Conservation (phyloP, 2,329 filamentous ascomycete genomes). For the Epichloe scottii region DNA sequence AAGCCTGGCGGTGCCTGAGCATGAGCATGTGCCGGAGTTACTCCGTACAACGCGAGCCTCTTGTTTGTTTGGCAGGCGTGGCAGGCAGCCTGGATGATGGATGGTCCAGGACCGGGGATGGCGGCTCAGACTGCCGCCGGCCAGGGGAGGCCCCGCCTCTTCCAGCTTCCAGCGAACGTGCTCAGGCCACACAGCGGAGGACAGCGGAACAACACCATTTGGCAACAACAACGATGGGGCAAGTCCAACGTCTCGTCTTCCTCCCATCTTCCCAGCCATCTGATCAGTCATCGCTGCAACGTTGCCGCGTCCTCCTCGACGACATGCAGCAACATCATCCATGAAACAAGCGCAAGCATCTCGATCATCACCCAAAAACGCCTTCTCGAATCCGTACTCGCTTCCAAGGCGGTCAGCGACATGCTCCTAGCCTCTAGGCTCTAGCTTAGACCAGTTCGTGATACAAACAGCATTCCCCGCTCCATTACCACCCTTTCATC, state of each 20-base stretch:
- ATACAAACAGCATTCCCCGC: not conserved
- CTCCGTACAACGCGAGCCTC: no score
- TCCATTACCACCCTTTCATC: not conserved
- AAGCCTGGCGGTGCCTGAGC: no score
- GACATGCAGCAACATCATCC: not conserved
- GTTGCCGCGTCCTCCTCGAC: not conserved
- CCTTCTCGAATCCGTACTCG: not conserved
- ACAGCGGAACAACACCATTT: no score
- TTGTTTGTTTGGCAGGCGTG: no score
- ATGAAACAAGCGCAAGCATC: not conserved
- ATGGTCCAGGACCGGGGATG: not conserved
- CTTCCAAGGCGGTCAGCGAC: conserved; percentile 2
- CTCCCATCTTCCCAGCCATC: no score
- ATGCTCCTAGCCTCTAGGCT: not conserved
- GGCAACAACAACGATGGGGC: no score
- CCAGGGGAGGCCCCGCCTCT: no score
- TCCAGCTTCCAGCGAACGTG: no score
- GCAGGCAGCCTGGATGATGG: no score
- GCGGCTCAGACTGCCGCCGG: not conserved
- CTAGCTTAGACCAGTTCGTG: not conserved
- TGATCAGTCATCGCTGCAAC: not conserved
- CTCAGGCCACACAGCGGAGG: no score
- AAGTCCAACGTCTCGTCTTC: no score
- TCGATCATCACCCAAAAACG: not conserved
- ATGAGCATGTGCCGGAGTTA: no score